Percentiles rank a stretch among this genome's conserved stretches.
phyloP scores from a whole-genome alignment of 2,329 filamentous ascomycete species.

The Microascus cirrosus region DNA sequence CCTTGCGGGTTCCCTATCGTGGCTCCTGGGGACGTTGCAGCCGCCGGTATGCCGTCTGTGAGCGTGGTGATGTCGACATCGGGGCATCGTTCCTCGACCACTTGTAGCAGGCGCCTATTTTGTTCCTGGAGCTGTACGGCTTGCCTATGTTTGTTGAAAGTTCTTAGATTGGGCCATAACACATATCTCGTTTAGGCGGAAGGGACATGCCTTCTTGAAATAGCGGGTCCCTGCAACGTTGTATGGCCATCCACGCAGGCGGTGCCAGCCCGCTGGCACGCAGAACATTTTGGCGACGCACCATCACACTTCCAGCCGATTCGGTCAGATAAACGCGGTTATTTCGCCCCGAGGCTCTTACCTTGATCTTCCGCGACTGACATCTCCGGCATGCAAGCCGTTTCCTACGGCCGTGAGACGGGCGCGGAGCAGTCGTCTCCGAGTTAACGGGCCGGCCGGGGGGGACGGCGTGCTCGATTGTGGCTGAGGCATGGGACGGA shows the following conservation, averaged over 20 bases:
- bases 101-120: conserved; percentile 1
- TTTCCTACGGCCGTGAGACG: conserved; percentile 12
- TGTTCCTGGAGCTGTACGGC: background rate
- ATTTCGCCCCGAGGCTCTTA: background rate
- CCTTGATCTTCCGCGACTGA: conserved; percentile 33
- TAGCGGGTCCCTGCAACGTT: conserved; percentile 14
- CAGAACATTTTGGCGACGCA: conserved; percentile 25
- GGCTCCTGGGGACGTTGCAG: background rate
- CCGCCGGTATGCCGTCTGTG: background rate
- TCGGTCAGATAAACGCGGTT: no score
- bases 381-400: conserved; percentile 23
- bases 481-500: no score
- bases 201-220: background rate
- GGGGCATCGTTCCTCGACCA: conserved; percentile 21
- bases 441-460: no score
- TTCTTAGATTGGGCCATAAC: no score
- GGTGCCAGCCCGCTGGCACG: conserved; percentile 28
- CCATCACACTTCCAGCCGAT: conserved; percentile 27
- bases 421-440: conserved; percentile 5
- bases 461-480: no score
- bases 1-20: no score
- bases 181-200: no score
- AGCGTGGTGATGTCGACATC: conserved; percentile 24
- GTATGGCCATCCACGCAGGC: conserved; percentile 32
- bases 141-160: background rate